Evolutionary conservation across 257 asterid genomes (phyloP).

Genomic region (Forsythia suspensa): DNA sequence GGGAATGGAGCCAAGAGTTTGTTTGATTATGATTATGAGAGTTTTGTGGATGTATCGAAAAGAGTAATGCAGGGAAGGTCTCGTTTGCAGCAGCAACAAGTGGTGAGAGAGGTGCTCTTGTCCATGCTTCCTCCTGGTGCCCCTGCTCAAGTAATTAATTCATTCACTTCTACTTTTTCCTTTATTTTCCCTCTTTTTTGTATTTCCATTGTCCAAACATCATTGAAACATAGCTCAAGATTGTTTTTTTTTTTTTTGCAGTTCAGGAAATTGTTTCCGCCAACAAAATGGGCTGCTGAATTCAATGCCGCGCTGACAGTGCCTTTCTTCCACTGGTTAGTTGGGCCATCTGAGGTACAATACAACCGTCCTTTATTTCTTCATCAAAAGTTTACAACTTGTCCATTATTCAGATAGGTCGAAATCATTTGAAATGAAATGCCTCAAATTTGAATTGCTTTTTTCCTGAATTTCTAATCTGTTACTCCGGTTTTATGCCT

Average conservation of each 20-base stretch:
- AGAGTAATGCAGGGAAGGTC: slow-evolving; percentile 75
- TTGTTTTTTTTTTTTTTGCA: slow-evolving; percentile 22
- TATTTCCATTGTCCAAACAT: too few relatives aligned
- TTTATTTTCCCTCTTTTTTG: too few relatives aligned
- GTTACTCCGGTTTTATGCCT: neutral
- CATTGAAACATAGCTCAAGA: neutral
- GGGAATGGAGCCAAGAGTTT: slow-evolving; percentile 35
- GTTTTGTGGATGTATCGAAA: slow-evolving; percentile 75
- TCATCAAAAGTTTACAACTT: neutral
- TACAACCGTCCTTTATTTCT: neutral
- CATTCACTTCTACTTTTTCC: neutral
- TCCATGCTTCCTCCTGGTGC: slow-evolving; percentile 99
- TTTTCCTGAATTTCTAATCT: neutral
- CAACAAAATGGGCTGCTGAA: slow-evolving; percentile 89
- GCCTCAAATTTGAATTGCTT: neutral
- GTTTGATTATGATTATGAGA: slow-evolving; percentile 77
- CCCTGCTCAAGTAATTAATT: slow-evolving; percentile 69
- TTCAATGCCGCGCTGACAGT: slow-evolving; percentile 88
- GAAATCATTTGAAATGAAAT: neutral
- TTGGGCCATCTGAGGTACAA: slow-evolving; percentile 91
- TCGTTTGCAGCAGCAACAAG: slow-evolving; percentile 76
- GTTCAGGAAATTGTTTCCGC: slow-evolving; percentile 91
- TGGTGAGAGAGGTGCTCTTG: slow-evolving; percentile 77
- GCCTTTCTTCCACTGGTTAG: slow-evolving; percentile 94
- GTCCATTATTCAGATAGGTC: neutral